phyloP scores from a whole-genome alignment of 345 rosid species.

The Sonneratia alba region DNA sequence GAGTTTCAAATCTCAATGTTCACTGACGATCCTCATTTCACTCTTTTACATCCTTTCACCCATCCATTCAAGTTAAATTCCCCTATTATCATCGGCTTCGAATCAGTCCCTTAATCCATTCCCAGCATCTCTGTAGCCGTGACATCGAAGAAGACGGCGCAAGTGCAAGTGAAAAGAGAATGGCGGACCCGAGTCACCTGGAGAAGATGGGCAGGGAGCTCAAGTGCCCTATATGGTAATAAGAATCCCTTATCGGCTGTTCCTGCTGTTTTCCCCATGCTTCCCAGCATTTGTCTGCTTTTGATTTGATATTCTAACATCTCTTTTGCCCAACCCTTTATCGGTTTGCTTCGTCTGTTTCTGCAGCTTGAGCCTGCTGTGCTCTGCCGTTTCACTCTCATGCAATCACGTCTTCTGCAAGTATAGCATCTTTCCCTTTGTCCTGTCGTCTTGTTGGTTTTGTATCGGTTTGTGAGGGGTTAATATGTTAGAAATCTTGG shows the following conservation, averaged over 20 bases:
- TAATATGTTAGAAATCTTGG: background rate
- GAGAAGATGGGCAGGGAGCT: conserved; percentile 94
- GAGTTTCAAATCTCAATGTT: too few relatives aligned
- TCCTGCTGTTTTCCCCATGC: background rate
- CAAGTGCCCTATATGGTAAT: conserved; percentile 89
- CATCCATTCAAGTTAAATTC: too few relatives aligned
- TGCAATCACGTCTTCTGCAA: conserved; percentile 95
- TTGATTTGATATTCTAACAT: conserved; percentile 36
- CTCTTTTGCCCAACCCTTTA: background rate
- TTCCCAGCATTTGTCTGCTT: background rate
- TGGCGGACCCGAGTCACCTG: conserved; percentile 60
- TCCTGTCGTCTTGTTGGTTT: background rate
- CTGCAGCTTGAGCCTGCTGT: conserved; percentile 58
- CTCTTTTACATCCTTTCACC: too few relatives aligned
- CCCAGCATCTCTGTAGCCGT: background rate
- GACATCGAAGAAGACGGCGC: background rate
- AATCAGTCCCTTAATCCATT: background rate
- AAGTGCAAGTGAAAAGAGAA: conserved; percentile 1
- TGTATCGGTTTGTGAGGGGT: background rate
- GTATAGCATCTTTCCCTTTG: conserved; percentile 24
- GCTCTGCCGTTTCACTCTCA: conserved; percentile 56
- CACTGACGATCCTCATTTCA: too few relatives aligned
- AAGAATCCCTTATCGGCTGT: background rate
- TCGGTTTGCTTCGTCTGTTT: background rate
- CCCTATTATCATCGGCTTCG: background rate